Base-by-base conservation (phyloP, 2,329 filamentous ascomycete species). In the Diaporthe ampelina region DNA sequence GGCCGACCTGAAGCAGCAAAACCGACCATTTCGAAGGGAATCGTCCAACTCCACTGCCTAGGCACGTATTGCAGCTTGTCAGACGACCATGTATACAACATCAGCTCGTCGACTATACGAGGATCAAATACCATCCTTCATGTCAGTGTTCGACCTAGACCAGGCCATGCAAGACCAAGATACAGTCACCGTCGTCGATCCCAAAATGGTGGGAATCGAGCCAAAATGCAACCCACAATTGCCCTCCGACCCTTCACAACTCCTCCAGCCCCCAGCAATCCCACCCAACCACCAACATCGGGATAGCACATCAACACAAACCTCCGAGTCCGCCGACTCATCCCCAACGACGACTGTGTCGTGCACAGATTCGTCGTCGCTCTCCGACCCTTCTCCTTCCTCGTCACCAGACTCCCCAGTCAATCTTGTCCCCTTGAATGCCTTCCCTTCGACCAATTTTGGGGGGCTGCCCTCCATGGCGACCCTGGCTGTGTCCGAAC, bases 281-380 rank as follows among this genome's bases (percentile, higher is more conserved):
- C 85, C 87, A 89, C 78, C 81, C 85, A 76, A 86, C 86, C 94
- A 95, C 83, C 91, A 92, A 80, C 93, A 94, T 81, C 89, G 91
- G 81, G 90, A 94, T 81, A 95, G 93, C 84, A 93, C 91, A n/a
- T 95, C 93, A 10, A 94, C 93, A 3, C 92, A 93, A 76, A 89
- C 89, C 72, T 94, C 94, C 21, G 94, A 94, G 77, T 98, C 97
- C 1, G 94, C 94, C 56, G 95, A 98, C 80, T 98, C 96, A 29
- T 98, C 96, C 11, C 97, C 97, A 1, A 98, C 96, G 10, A 98
- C 95, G 4, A 98, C 96, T 2, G 90, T 97, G 67, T 98, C 95
- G 8, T 98, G 95, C 26, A 94, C 96, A 77, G 96, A 98, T 84
- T 97, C 95, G 7, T 96, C 95, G 11, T 94, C 95, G 40, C 88